Evolutionary conservation across 148 eudicot species (phyloP), one percentile per base, ranked within the genome.

Genomic region (Cornus florida): DNA sequence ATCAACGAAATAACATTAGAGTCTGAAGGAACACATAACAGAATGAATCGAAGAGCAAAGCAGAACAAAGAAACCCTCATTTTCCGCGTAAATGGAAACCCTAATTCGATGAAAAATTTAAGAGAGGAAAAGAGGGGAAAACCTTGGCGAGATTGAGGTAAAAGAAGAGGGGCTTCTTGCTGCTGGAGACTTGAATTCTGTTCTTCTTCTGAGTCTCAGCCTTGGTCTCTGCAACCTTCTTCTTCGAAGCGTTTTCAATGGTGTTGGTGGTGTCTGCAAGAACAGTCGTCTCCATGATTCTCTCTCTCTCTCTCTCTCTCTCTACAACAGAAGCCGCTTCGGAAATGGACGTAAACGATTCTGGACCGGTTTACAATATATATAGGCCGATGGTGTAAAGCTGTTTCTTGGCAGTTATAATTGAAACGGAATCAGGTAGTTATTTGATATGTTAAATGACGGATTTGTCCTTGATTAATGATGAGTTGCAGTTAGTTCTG

Each of bases 81-180:
- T 35, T 35, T 35, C 38, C 5, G 5, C 38, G 38, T 35, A 35
- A 2, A 35, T 35, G 38, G n/a, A 8, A 2, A 11, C 11, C 43
- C 11, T 5, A 64, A 20, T 6, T 5, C 9, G 67, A 79, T 12
- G 17, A 39, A 31, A 31, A 69, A 48, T 48, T 8, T 48, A 35
- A 7, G 38, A 73, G 8, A 4, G 19, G 13, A 14, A 19, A 17
- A 46, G 7, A 9, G 43, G 53, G 69, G 10, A 2, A 33, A 19
- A 81, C 89, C 89, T 86, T 86, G 13, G 89, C 89, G 17, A 86
- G 89, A 77, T 86, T 86, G 60, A 86, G 87, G 82, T 84, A 86
- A 76, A 86, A 86, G 85, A 82, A 84, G 76, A 86, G 85, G 33
- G 89, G 89, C 60, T 86, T 86, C 82, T 84, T 86, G 50, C 83